phyloP scores from a whole-genome alignment of 2,329 filamentous ascomycete genomes.

The Aureobasidium leucospermi region DNA sequence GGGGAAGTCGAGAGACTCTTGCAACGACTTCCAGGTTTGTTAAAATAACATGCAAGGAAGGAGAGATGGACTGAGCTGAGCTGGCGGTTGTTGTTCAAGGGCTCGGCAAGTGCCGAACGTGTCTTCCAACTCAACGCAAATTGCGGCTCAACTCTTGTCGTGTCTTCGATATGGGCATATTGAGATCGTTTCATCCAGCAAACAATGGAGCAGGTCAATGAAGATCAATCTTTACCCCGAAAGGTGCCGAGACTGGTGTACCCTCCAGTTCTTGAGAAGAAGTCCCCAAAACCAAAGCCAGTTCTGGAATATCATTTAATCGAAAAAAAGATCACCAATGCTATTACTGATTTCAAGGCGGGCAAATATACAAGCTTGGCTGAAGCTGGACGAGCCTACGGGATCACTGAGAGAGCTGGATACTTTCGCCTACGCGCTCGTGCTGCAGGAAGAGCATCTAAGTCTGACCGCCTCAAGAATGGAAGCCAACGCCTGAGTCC shows the following conservation, averaged over 20 bases:
- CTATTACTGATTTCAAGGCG: conserved; percentile 2
- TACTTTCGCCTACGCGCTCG: conserved; percentile 5
- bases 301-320: conserved; percentile 1
- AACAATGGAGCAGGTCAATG: background rate
- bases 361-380: conserved; percentile 4
- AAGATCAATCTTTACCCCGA: conserved; percentile 2
- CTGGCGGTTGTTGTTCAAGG: background rate
- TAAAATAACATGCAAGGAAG: background rate
- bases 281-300: background rate
- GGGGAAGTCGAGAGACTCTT: too few species aligned
- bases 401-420: background rate
- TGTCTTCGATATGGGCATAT: background rate
- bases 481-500: conserved; percentile 5
- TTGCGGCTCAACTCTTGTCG: conserved; percentile 1
- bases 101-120: background rate
- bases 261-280: background rate
- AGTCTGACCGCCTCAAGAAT: conserved; percentile 2
- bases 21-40: too few species aligned
- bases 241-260: background rate
- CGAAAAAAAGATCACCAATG: background rate
- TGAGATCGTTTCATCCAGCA: background rate
- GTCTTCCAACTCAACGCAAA: conserved; percentile 4
- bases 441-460: conserved; percentile 1
- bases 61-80: background rate
- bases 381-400: conserved; percentile 2